Percentiles rank a stretch among this genome's conserved stretches.
These are phyloP conservation scores for Salvia splendens DNA, from an alignment of 257 asterid genomes.

Conservation along the genomic window DNA sequence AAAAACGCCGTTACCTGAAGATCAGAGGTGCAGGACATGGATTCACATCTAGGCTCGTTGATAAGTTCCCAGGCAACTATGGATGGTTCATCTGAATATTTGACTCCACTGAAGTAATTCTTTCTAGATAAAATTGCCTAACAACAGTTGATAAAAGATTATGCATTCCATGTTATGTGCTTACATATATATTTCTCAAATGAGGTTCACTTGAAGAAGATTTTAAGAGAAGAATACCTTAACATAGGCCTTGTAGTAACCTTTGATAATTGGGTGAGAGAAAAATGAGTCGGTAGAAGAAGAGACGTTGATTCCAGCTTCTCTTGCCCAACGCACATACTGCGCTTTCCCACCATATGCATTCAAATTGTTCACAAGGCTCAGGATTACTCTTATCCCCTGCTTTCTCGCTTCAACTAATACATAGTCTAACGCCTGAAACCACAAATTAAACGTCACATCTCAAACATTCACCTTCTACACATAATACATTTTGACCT, in stretches of 20 bases:
- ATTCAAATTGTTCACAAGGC: slow-evolving; percentile 58
- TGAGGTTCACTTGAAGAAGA: neutral
- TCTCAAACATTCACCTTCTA: neutral
- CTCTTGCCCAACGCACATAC: slow-evolving; percentile 57
- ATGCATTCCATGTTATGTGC: neutral
- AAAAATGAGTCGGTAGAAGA: slow-evolving; percentile 49
- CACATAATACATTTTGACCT: too few species aligned
- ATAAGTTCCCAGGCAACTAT: slow-evolving; percentile 70
- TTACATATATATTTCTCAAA: neutral
- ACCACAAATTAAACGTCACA: neutral
- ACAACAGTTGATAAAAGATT: neutral
- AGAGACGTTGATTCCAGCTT: slow-evolving; percentile 44
- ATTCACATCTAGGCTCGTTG: slow-evolving; percentile 61
- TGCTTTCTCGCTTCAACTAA: slow-evolving; percentile 56
- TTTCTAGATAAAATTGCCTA: slow-evolving; percentile 51
- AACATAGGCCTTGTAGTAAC: slow-evolving; percentile 48
- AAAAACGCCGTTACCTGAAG: slow-evolving; percentile 44
- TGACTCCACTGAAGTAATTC: slow-evolving; percentile 47
- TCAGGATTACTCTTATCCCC: slow-evolving; percentile 48
- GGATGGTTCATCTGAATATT: slow-evolving; percentile 53
- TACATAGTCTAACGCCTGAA: slow-evolving; percentile 60
- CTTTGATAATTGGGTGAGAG: slow-evolving; percentile 41
- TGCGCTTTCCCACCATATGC: slow-evolving; percentile 65
- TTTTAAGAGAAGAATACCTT: slow-evolving; percentile 29
- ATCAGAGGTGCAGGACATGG: slow-evolving; percentile 45